Base-by-base conservation (phyloP, 2,329 filamentous ascomycete species). In the Didymella lethalis region DNA sequence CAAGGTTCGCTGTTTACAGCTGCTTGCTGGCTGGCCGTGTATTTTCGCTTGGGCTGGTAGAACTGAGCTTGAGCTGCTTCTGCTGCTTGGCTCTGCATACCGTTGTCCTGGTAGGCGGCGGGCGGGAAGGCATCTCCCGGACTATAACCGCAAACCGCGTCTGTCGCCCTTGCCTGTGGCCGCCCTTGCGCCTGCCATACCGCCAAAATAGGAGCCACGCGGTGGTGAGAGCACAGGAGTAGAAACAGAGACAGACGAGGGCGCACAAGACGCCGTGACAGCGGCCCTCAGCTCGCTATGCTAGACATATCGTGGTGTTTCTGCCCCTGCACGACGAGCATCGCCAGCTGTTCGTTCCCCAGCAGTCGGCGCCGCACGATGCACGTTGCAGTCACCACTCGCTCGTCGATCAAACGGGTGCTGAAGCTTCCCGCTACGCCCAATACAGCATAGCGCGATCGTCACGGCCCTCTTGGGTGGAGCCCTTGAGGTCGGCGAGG, bases 351-450 rank as follows among this genome's bases (percentile, higher is more conserved):
- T 49, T 57, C 48, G 56, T 54, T 50, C 56, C 50, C 56, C 53
- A 59, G 59, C 62, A 62, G 53, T 49, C 38, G 63, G 62, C 61
- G 65, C 62, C 66, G 68, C 68, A 71, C 68, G 68, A 71, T 65
- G 68, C 67, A 71, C 67, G 68, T 71, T 71, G 66, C 66, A 65
- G 62, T 65, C 68, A 71, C 62, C 65, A 65, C 65, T 68, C 54
- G 64, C 62, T 53, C 66, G 71, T 66, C 71, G 74, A 76, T 77
- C 75, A 77, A 76, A 76, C 75, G 75, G 73, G 71, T 68, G 71
- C 68, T 72, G 69, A 72, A 71, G 70, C 72, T 67, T 67, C 67
- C 61, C 49, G 62, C 63, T 64, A 69, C 66, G 62, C 72, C 66
- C 66, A 70, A 68, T 67, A 57, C 61, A 66, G 57, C 28, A 44